Percentiles rank a stretch among this genome's conserved stretches.
Evolutionary conservation across 2,329 filamentous ascomycete species (phyloP).

Genomic region (Cordyceps cateniannulata): DNA sequence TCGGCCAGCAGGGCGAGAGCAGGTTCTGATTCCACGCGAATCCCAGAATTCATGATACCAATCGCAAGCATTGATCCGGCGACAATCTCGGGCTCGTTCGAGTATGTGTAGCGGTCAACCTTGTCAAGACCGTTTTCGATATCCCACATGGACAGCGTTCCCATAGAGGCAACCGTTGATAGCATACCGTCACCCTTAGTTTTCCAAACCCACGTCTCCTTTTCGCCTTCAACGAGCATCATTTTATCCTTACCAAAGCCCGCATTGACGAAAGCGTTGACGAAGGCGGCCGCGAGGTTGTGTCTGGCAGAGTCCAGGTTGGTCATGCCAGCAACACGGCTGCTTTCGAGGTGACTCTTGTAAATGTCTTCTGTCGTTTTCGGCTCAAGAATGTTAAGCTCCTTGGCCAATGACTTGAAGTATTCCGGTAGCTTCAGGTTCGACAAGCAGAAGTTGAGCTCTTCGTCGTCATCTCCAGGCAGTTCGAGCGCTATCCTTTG

Average conservation of each 20-base stretch:
- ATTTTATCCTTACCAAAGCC: slow-evolving; percentile 95
- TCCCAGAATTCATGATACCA: slow-evolving; percentile 91
- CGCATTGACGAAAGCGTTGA: slow-evolving; percentile 95
- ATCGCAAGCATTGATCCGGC: slow-evolving; percentile 89
- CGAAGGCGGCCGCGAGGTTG: slow-evolving; percentile 91
- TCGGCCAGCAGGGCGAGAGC: slow-evolving; percentile 82
- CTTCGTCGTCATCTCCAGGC: slow-evolving; percentile 62
- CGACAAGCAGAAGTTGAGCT: slow-evolving; percentile 75
- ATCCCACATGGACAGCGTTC: slow-evolving; percentile 89
- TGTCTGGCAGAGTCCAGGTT: slow-evolving; percentile 94
- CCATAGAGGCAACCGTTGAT: slow-evolving; percentile 89
- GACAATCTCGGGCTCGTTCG: slow-evolving; percentile 71
- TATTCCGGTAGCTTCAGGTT: slow-evolving; percentile 85
- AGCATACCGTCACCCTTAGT: slow-evolving; percentile 98
- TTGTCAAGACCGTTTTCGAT: slow-evolving; percentile 87
- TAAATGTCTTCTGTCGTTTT: slow-evolving; percentile 98
- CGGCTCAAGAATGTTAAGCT: slow-evolving; percentile 92
- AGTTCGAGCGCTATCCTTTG: slow-evolving; percentile 82
- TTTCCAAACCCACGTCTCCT: slow-evolving; percentile 97
- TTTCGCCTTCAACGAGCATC: slow-evolving; percentile 86
- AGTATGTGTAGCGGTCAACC: slow-evolving; percentile 91
- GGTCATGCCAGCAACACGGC: slow-evolving; percentile 82
- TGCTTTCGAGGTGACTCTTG: slow-evolving; percentile 97
- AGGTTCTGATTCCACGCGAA: slow-evolving; percentile 82
- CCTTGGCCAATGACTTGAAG: slow-evolving; percentile 90